Base-by-base conservation (phyloP, 1,284 basidiomycete genomes). In the Termitomyces sp. region DNA sequence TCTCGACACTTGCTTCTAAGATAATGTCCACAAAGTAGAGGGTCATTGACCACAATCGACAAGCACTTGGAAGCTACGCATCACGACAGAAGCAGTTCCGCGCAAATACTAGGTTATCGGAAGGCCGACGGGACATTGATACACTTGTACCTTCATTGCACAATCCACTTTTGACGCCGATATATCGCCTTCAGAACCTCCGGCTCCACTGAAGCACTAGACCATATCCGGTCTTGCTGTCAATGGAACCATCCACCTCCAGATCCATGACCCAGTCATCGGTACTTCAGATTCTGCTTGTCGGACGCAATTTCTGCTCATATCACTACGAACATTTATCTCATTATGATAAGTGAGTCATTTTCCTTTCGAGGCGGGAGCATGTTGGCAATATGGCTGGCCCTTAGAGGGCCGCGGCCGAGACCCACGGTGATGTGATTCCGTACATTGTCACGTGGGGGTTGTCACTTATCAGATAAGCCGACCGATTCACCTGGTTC, bases 391-490 rank as follows among this genome's bases (percentile, higher is more conserved):
- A 7, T 10, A 8, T 9, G 19, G 21, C 47, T 28, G 36, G n/a
- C 34, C 6, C 12, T 13, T 10, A 15, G 24, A 38, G 36, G 46
- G 34, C 10, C 39, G 17, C 15, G 26, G 21, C 15, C 34, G 34
- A 12, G 49, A n/a, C 17, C 40, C 15, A 13, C 24, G n/a, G n/a
- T n/a, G n/a, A n/a, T n/a, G 43, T 17, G n/a, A 26, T 26, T 26
- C 5, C 30, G 26, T 17, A 24, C 12, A 1, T 42, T 44, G 52
- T 57, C 55, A 52, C 53, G 52, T 34, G 21, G 21, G 8, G 9
- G 4, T 38, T 33, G 52, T 36, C 19, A 19, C 51, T 63, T 63
- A 63, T 63, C 62, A 56, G 62, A 63, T 63, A 63, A 63, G 55
- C 55, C 40, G 43, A 45, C 45, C 42, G 26, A 28, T 50, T 43